These are phyloP conservation scores for Diaporthe vaccinii DNA, from an alignment of 2,329 filamentous ascomycete species.

Conservation along the genomic window DNA sequence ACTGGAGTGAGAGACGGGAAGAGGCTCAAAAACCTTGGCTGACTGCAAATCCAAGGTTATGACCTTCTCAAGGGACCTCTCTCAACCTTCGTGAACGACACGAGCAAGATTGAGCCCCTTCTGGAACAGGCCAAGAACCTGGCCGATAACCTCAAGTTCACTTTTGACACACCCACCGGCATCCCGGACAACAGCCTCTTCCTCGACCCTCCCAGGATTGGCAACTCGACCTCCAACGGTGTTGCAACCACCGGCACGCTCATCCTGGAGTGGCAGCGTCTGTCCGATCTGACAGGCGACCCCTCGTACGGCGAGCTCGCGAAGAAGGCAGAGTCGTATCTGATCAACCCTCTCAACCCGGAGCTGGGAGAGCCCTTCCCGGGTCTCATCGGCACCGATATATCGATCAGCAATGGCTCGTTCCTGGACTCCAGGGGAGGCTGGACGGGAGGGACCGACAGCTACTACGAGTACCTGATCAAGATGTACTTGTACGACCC, in stretches of 20 bases:
- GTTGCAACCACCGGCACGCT: slow-evolving; percentile 84
- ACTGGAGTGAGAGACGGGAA: not conserved
- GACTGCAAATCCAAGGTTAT: slow-evolving; percentile 61
- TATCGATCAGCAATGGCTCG: slow-evolving; percentile 74
- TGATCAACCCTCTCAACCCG: slow-evolving; percentile 74
- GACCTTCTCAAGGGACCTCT: slow-evolving; percentile 80
- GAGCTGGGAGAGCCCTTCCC: slow-evolving; percentile 78
- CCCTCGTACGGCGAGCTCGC: slow-evolving; percentile 74
- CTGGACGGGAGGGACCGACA: slow-evolving; percentile 84
- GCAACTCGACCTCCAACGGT: slow-evolving; percentile 72
- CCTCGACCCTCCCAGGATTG: slow-evolving; percentile 66
- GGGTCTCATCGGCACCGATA: slow-evolving; percentile 78
- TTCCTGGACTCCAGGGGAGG: slow-evolving; percentile 78
- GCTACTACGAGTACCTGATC: slow-evolving; percentile 90
- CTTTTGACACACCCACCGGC: slow-evolving; percentile 82
- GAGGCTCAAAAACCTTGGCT: not conserved
- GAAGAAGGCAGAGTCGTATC: slow-evolving; percentile 77
- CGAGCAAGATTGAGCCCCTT: slow-evolving; percentile 67
- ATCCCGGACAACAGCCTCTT: slow-evolving; percentile 79
- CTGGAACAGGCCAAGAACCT: slow-evolving; percentile 77
- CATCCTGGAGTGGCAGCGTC: slow-evolving; percentile 85
- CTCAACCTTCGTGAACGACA: slow-evolving; percentile 59
- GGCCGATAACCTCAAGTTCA: slow-evolving; percentile 80
- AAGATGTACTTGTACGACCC: slow-evolving; percentile 91
- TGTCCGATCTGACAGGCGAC: slow-evolving; percentile 82